phyloP scores from a whole-genome alignment of 768 basidiomycete genomes.

The Hypholoma fasciculare region DNA sequence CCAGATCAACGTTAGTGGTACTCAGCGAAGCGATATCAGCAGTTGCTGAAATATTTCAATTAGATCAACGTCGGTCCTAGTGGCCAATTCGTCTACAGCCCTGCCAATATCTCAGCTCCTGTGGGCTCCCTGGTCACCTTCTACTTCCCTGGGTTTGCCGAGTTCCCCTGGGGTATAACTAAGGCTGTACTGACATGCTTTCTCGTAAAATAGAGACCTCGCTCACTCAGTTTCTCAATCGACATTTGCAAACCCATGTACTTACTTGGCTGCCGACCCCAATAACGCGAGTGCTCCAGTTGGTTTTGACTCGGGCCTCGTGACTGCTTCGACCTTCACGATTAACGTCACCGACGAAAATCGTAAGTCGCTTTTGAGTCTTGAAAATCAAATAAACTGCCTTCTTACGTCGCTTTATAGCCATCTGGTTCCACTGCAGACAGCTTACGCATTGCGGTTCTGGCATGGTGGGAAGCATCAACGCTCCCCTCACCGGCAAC shows the following conservation, averaged over 20 bases:
- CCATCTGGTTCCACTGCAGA: slow-evolving; percentile 61
- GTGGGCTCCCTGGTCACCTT: slow-evolving; percentile 56
- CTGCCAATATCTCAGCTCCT: slow-evolving; percentile 44
- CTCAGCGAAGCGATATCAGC: no score
- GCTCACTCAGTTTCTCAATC: slow-evolving; percentile 60
- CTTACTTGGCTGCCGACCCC: slow-evolving; percentile 38
- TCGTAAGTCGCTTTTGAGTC: slow-evolving; percentile 33
- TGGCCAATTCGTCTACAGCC: slow-evolving; percentile 41
- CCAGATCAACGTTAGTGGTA: slow-evolving; percentile 34
- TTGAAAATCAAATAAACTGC: background rate
- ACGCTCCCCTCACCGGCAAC: slow-evolving; percentile 12
- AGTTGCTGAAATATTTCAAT: background rate
- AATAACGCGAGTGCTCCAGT: slow-evolving; percentile 22
- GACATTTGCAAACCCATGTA: slow-evolving; percentile 53
- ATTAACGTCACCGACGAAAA: slow-evolving; percentile 46
- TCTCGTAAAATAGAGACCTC: slow-evolving; percentile 18
- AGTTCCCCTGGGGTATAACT: background rate
- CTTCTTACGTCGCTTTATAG: slow-evolving; percentile 23
- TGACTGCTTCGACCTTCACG: slow-evolving; percentile 36
- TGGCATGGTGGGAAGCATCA: slow-evolving; percentile 17
- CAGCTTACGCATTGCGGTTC: slow-evolving; percentile 38
- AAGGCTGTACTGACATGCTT: background rate
- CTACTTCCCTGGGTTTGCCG: slow-evolving; percentile 44
- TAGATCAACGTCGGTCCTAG: slow-evolving; percentile 46
- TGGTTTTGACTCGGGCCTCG: slow-evolving; percentile 60